Conservation (phyloP, 1,284 basidiomycete species). For the Pseudozyma thailandica region DNA sequence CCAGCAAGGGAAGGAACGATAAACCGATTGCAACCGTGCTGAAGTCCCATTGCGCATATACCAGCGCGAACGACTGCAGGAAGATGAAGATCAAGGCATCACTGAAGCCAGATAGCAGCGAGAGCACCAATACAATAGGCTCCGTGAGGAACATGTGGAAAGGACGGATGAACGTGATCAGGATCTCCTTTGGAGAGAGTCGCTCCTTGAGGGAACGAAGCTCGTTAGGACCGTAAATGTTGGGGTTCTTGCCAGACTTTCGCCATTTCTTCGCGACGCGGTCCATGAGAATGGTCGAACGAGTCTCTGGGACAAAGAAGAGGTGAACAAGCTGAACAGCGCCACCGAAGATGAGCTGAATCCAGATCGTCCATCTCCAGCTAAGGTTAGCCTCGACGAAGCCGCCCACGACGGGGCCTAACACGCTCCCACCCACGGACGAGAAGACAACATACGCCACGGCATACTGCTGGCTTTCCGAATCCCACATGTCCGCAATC, state of each 20-base stretch:
- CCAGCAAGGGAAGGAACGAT: conserved; percentile 68
- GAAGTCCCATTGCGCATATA: conserved; percentile 69
- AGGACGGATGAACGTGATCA: conserved; percentile 68
- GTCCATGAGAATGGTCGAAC: conserved; percentile 69
- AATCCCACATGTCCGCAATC: conserved; percentile 66
- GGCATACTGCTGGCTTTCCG: conserved; percentile 66
- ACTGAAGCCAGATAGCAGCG: conserved; percentile 69
- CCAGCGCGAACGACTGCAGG: conserved; percentile 68
- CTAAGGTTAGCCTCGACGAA: conserved; percentile 40
- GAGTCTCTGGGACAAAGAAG: conserved; percentile 69
- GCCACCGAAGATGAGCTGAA: conserved; percentile 69
- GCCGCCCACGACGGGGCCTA: conserved; percentile 64
- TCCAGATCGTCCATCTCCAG: conserved; percentile 69
- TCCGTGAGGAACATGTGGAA: conserved; percentile 68
- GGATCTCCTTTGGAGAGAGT: conserved; percentile 67
- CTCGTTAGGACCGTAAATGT: conserved; percentile 68
- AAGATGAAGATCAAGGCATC: conserved; percentile 70
- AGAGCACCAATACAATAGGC: conserved; percentile 70
- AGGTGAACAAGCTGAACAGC: conserved; percentile 69
- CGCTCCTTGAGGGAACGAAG: conserved; percentile 63
- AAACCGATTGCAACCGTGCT: conserved; percentile 60
- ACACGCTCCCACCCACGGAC: conserved; percentile 68
- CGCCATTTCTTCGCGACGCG: conserved; percentile 68
- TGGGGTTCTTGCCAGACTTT: conserved; percentile 46
- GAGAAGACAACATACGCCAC: conserved; percentile 65